Conservation (phyloP, 371 early-diverging fungal genomes). For the Apophysomyces elegans region DNA sequence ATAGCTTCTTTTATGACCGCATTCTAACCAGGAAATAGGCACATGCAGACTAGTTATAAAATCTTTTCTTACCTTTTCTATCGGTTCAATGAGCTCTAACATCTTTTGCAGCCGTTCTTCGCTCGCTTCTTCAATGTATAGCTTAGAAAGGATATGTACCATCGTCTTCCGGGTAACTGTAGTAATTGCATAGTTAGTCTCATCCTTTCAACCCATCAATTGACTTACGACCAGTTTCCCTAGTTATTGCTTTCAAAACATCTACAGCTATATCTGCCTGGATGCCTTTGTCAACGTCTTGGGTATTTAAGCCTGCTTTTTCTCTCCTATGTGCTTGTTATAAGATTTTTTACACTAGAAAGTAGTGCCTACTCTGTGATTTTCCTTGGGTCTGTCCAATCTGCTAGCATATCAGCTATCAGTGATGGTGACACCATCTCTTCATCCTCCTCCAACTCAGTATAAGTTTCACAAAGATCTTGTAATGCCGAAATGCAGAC, state of each 20-base stretch:
- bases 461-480: conserved; percentile 38
- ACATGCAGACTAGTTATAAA: background rate
- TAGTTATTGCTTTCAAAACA: conserved; percentile 35
- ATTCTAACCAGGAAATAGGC: conserved; percentile 15
- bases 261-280: conserved; percentile 49
- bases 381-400: conserved; percentile 64
- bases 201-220: no score
- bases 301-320: conserved; percentile 15
- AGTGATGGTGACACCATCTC: conserved; percentile 56
- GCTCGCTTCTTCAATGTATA: conserved; percentile 38
- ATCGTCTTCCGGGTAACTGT: conserved; percentile 43
- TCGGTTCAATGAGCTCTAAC: conserved; percentile 22
- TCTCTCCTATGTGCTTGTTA: conserved; percentile 13
- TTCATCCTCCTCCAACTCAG: conserved; percentile 44
- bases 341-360: background rate
- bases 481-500: conserved; percentile 37
- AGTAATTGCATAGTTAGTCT: background rate
- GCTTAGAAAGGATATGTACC: conserved; percentile 38
- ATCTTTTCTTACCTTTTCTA: conserved; percentile 33
- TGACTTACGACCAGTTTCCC: conserved; percentile 25
- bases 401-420: conserved; percentile 60
- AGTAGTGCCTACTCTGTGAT: conserved; percentile 39
- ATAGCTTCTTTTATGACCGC: conserved; percentile 33
- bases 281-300: conserved; percentile 29
- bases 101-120: conserved; percentile 34